Evolutionary conservation across 202 grass and related monocot genomes (phyloP), one percentile per base, ranked within the genome.

Genomic region (Saccharum hybrid): DNA sequence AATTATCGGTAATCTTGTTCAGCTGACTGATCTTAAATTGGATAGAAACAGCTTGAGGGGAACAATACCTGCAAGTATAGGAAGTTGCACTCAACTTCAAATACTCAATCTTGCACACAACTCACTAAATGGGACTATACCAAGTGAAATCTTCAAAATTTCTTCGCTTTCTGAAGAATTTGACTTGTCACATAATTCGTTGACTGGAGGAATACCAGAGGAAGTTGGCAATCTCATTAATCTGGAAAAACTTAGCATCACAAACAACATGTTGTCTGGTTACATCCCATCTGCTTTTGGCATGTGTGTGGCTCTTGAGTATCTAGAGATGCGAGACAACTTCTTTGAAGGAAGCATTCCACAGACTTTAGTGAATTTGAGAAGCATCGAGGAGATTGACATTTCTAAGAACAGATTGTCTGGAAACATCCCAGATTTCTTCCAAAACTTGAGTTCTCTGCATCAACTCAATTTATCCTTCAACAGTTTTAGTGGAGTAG

Each of bases 391-490:
- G 9, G 28, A 42, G 4, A 36, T 94, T 5, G 89, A 94, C 66
- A 68, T 92, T 78, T 94, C 92, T 7, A 9, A 0, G 0, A 94
- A 94, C 2, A 92, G 57, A 49, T 81, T 94, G 22, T 86, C 78
- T 1, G 82, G 82, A 33, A 41, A 62, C 38, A 86, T 94, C 0
- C 89, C 92, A 23, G 84, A 78, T 1, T 92, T 86, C 56, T 57
- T 92, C 22, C 0, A 52, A 52, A 52, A 52, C 0, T 84, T 90
- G 18, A 56, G 1, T 51, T 81, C 0, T 66, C 46, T 94, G 7
- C 7, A 77, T 16, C 2, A 26, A 2, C 84, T 94, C 30, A 94
- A 94, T 88, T 45, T 92, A 59, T 92, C 92, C 2, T 92, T 81
- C 59, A 94, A 94, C 14, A 81, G 83, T 51, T 86, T 94, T 61